phyloP scores from a whole-genome alignment of 2,329 filamentous ascomycete species.

The Sporothrix humicola region DNA sequence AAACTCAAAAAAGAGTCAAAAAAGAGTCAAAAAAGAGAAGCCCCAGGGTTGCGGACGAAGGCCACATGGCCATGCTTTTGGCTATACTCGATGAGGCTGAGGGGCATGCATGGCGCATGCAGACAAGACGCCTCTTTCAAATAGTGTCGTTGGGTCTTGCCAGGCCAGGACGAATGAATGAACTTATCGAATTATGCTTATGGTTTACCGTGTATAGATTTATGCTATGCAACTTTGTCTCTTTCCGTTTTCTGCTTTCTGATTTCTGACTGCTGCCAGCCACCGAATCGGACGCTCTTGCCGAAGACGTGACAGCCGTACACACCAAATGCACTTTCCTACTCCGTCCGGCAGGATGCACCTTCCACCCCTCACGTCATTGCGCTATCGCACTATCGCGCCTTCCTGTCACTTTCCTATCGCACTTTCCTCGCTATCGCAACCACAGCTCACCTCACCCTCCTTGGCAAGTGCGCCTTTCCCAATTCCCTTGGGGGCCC shows the following conservation, averaged over 20 bases:
- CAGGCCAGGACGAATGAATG: slow-evolving; percentile 5
- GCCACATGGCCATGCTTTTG: slow-evolving; percentile 16
- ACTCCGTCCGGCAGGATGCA: neutral
- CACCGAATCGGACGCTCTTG: neutral
- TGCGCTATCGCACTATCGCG: neutral
- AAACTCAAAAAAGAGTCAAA: slow-evolving; percentile 10
- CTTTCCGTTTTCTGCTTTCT: neutral
- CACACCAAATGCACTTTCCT: neutral
- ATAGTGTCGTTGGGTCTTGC: neutral
- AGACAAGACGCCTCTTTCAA: neutral
- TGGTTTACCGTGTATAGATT: no score
- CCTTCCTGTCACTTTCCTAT: no score
- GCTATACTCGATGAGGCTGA: neutral
- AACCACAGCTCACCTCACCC: slow-evolving; percentile 1
- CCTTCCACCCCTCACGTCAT: slow-evolving; percentile 12
- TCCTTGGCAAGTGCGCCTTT: neutral
- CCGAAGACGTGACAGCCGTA: neutral
- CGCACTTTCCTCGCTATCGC: neutral
- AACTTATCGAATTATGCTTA: neutral
- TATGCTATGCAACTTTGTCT: neutral
- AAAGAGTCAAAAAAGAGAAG: neutral
- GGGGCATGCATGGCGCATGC: slow-evolving; percentile 5
- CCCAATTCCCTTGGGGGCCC: neutral
- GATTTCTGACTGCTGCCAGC: neutral
- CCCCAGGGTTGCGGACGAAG: neutral